Conservation (phyloP, 257 asterid genomes). For the Solanum rostratum region DNA sequence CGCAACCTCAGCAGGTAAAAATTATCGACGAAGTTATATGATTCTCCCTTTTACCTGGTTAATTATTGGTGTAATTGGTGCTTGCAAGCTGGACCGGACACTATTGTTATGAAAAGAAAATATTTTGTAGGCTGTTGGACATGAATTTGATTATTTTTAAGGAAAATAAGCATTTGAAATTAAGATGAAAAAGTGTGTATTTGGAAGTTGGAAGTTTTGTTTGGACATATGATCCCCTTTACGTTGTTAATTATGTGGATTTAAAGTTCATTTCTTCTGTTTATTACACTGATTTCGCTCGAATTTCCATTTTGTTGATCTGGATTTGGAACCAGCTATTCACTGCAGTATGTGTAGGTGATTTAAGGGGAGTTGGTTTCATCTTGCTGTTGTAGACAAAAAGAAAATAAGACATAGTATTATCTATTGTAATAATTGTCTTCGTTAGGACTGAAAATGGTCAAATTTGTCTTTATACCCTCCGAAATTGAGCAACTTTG, state of each 20-base stretch:
- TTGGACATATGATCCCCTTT: not conserved
- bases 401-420: not conserved
- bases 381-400: not conserved
- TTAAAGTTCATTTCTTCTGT: not conserved
- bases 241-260: not conserved
- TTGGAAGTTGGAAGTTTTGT: not conserved
- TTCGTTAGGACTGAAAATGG: not conserved
- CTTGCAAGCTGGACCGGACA: not conserved
- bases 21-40: not conserved
- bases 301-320: not conserved
- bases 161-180: not conserved
- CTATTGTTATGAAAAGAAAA: not conserved
- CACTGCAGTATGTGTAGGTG: not conserved
- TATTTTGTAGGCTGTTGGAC: not conserved
- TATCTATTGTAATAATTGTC: not conserved
- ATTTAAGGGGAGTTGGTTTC: not conserved
- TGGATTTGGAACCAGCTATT: not conserved
- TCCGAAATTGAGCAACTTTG: not conserved
- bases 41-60: not conserved
- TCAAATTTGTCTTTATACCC: not conserved
- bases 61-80: not conserved
- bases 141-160: not conserved
- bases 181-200: not conserved
- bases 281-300: not conserved
- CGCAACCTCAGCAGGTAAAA: constrained; percentile 58